Evolutionary conservation across 768 basidiomycete genomes (phyloP), one percentile per base, ranked within the genome.

Genomic region (Pholiota microspora): DNA sequence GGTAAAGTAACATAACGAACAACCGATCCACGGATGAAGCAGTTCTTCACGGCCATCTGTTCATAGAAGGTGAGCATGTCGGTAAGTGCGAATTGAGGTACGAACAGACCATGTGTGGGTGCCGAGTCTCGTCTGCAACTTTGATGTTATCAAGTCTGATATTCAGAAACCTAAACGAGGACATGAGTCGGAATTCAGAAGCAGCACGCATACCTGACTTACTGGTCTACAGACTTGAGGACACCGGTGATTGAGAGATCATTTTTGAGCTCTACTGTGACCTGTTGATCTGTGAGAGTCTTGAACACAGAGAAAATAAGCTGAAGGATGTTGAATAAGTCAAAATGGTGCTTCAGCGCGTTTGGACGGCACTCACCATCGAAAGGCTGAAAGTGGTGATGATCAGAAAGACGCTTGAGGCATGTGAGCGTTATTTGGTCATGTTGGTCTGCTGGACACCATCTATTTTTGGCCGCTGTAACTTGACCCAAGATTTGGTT

Each of bases 251-350:
- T 97, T 16, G 90, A 94, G 51, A 98, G 85, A 72, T 98, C 97
- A 74, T 99, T 99, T 77, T 99, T 99, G 66, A 99, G 85, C 70
- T 98, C 94, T 60, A 97, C 95, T 4, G 92, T 94, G 64, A 98
- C 95, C 65, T 88, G 85, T 67, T 98, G 96, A 73, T 98, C 94
- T 8, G 95, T 98, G 28, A 99, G 84, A 7, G 97, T 98, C 75
- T 98, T 98, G 86, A 99, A 98, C 24, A 98, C 95, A 42, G 95
- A 98, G 77, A 92, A 94, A 61, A 93, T 95, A 63, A 96, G 87
- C 94, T 91, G 58, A 29, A 62, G 34, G 18, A 21, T 34, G 7
- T 13, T 27, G 45, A 7, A 51, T 16, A 47, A 44, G 60, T 35
- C 12, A 28, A 18, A 44, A 21, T 44, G 8, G 28, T 9, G 2